phyloP scores from a whole-genome alignment of 2,329 filamentous ascomycete genomes.

The Pseudogymnoascus sp. region DNA sequence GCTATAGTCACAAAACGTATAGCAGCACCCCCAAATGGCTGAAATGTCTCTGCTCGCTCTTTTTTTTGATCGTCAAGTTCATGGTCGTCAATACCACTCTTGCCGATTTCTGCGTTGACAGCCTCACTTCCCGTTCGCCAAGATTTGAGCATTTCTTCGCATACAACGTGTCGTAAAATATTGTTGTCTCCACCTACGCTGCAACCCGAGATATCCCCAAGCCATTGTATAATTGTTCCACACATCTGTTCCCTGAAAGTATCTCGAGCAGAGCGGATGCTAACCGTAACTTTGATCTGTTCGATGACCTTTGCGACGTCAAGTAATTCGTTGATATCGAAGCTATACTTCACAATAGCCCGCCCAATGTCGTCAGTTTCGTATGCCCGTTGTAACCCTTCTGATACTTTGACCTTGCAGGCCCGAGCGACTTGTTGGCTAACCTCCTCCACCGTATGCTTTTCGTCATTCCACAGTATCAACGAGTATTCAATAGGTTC shows the following conservation, averaged over 20 bases:
- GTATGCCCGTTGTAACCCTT: slow-evolving; percentile 67
- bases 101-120: slow-evolving; percentile 68
- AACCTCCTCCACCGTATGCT: slow-evolving; percentile 90
- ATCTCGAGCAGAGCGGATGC: slow-evolving; percentile 84
- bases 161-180: slow-evolving; percentile 73
- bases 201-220: slow-evolving; percentile 85
- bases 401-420: slow-evolving; percentile 62
- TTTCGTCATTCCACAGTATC: slow-evolving; percentile 96
- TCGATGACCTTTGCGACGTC: slow-evolving; percentile 79
- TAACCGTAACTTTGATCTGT: slow-evolving; percentile 92
- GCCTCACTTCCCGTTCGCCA: slow-evolving; percentile 84
- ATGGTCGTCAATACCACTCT: slow-evolving; percentile 75
- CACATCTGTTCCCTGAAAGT: slow-evolving; percentile 99
- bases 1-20: not conserved
- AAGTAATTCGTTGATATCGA: slow-evolving; percentile 64
- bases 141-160: slow-evolving; percentile 80
- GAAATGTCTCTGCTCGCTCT: slow-evolving; percentile 14
- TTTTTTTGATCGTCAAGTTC: slow-evolving; percentile 39
- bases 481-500: slow-evolving; percentile 71
- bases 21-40: slow-evolving; percentile 10
- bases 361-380: slow-evolving; percentile 86
- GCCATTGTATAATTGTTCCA: slow-evolving; percentile 93
- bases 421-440: slow-evolving; percentile 83
- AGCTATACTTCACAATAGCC: slow-evolving; percentile 70
- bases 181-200: slow-evolving; percentile 71